phyloP scores from a whole-genome alignment of 495 filamentous ascomycete genomes.

The Xylaria bambusicola region DNA sequence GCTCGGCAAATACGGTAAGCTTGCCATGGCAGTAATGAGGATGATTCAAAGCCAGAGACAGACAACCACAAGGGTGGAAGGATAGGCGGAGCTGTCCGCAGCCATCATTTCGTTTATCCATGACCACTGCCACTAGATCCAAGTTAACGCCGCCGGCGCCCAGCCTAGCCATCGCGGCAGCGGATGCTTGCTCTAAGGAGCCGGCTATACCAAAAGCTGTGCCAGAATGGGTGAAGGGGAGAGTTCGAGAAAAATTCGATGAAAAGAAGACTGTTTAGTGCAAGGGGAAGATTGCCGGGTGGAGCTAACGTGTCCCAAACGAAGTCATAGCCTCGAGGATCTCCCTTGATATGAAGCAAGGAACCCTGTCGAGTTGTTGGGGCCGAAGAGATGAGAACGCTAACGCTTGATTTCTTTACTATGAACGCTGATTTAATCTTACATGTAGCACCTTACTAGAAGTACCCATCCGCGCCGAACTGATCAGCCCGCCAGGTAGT shows the following conservation, averaged over 20 bases:
- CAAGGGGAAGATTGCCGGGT: constrained; percentile 39
- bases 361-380: constrained; percentile 10
- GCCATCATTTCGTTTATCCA: constrained; percentile 15
- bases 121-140: constrained; percentile 10
- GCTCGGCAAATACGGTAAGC: not conserved
- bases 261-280: constrained; percentile 31
- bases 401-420: not conserved
- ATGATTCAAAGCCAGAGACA: not conserved
- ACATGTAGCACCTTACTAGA: too few species aligned
- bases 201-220: constrained; percentile 4
- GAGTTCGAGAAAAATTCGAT: constrained; percentile 40
- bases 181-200: constrained; percentile 15
- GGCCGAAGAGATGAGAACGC: constrained; percentile 9
- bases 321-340: constrained; percentile 26
- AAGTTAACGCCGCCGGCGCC: constrained; percentile 9
- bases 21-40: not conserved
- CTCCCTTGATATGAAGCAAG: constrained; percentile 21
- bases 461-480: too few species aligned
- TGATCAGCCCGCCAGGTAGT: too few species aligned
- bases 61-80: not conserved
- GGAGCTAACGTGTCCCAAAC: constrained; percentile 27
- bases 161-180: constrained; percentile 17
- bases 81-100: not conserved
- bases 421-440: not conserved
- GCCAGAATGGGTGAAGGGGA: constrained; percentile 19